Evolutionary conservation across 805 yeast species (phyloP).

Genomic region (Phaffomyces thermotolerans): DNA sequence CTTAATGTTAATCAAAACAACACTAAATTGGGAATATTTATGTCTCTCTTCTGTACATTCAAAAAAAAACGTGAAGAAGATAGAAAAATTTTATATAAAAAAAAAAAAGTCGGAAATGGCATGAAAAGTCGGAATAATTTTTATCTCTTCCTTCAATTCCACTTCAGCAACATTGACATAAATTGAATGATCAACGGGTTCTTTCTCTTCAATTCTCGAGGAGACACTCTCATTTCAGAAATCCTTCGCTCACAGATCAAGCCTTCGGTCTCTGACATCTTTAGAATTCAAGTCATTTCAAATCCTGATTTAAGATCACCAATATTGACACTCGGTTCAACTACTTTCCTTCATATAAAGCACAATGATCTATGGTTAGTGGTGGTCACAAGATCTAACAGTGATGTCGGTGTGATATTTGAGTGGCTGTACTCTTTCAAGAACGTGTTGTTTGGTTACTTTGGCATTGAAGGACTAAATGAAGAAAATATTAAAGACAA

Average conservation of each 20-base stretch:
- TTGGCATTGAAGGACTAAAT: conserved; percentile 17
- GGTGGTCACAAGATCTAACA: conserved; percentile 84
- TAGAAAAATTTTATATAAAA: background rate
- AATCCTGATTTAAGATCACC: conserved; percentile 60
- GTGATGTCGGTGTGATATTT: conserved; percentile 71
- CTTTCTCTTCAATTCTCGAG: conserved; percentile 70
- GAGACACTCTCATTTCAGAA: conserved; percentile 76
- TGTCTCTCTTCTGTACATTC: background rate
- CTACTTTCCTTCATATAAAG: conserved; percentile 77
- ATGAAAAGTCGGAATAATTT: no score
- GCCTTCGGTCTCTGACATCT: conserved; percentile 76
- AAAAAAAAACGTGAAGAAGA: background rate
- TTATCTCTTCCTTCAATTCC: no score
- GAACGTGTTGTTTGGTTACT: conserved; percentile 40
- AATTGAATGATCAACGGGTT: conserved; percentile 22
- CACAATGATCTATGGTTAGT: conserved; percentile 65
- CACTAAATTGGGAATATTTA: no score
- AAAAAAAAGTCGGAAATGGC: no score
- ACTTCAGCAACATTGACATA: no score
- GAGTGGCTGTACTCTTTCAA: conserved; percentile 69
- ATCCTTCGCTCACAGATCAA: conserved; percentile 69
- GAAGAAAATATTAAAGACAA: conserved; percentile 54
- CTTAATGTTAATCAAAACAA: background rate
- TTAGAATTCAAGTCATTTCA: conserved; percentile 85
- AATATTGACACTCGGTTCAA: conserved; percentile 80